phyloP scores from a whole-genome alignment of 805 yeast species.

The Isabelozyma gotoi region DNA sequence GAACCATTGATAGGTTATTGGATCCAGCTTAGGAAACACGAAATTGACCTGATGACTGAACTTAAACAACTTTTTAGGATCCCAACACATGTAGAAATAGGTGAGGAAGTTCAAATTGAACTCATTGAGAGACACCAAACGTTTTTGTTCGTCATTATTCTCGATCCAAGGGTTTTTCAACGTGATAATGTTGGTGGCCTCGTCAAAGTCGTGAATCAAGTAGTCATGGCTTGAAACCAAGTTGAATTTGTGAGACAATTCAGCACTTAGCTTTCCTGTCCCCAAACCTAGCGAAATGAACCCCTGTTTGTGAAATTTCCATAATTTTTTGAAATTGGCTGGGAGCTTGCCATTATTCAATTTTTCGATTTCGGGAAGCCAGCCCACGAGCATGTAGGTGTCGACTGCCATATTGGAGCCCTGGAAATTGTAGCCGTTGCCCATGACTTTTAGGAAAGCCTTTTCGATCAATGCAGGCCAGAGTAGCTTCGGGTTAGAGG shows the following conservation, averaged over 20 bases:
- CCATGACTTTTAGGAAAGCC: conserved; percentile 63
- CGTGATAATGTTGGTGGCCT: conserved; percentile 1
- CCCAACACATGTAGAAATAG: conserved; percentile 72
- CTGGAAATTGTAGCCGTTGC: conserved; percentile 55
- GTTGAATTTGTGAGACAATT: conserved; percentile 30
- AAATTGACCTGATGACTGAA: conserved; percentile 24
- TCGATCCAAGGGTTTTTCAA: conserved; percentile 41
- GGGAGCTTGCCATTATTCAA: conserved; percentile 38
- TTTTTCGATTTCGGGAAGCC: conserved; percentile 62
- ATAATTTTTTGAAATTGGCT: conserved; percentile 14
- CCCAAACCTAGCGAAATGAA: conserved; percentile 63
- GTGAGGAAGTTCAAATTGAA: conserved; percentile 28
- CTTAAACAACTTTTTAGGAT: conserved; percentile 28
- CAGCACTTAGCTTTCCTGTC: conserved; percentile 48
- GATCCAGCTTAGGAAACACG: conserved; percentile 10
- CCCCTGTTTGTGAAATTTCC: conserved; percentile 27
- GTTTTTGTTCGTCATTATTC: conserved; percentile 9
- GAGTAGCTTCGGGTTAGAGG: conserved; percentile 25
- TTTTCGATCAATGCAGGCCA: conserved; percentile 82
- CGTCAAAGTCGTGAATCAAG: conserved; percentile 42
- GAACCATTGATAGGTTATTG: conserved; percentile 11
- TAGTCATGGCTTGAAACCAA: conserved; percentile 71
- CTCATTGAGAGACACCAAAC: conserved; percentile 15
- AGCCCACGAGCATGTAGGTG: conserved; percentile 63
- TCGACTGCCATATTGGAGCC: conserved; percentile 83